Conservation (phyloP, 345 rosid species). For the Brassica carinata region DNA sequence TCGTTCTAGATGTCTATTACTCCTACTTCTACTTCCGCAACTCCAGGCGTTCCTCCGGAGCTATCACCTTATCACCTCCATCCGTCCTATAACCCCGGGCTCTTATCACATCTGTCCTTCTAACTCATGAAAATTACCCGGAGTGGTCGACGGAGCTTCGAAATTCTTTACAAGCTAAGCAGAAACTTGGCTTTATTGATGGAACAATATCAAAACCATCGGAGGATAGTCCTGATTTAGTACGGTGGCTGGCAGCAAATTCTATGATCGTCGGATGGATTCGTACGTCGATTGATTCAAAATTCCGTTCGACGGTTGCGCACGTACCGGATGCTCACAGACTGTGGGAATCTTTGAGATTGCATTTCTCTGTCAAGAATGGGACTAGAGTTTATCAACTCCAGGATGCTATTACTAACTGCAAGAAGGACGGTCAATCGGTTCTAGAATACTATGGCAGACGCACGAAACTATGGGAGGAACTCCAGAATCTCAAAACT, state of each 20-base stretch:
- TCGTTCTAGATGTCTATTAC: not conserved
- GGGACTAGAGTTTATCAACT: not conserved
- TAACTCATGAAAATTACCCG: not conserved
- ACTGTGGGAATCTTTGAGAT: not conserved
- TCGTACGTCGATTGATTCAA: not conserved
- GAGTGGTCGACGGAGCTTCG: not conserved
- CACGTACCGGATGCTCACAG: not conserved
- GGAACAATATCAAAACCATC: not conserved
- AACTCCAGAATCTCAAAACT: not conserved
- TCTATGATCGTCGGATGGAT: not conserved
- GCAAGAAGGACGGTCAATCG: not conserved
- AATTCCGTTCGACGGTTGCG: not conserved
- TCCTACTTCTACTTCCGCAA: not conserved
- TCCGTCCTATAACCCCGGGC: not conserved
- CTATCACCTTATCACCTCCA: not conserved
- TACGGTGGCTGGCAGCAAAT: not conserved
- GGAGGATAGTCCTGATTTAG: not conserved
- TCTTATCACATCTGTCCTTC: not conserved
- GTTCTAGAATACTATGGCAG: not conserved
- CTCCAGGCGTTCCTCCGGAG: not conserved
- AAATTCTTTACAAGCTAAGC: not conserved
- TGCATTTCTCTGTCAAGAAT: not conserved
- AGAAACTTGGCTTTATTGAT: not conserved
- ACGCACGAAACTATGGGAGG: not conserved
- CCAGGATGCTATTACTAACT: not conserved